Percentiles rank a stretch among this genome's conserved stretches.
Evolutionary conservation across 306 rosid genomes (phyloP).

Genomic region (Luffa aegyptiaca): DNA sequence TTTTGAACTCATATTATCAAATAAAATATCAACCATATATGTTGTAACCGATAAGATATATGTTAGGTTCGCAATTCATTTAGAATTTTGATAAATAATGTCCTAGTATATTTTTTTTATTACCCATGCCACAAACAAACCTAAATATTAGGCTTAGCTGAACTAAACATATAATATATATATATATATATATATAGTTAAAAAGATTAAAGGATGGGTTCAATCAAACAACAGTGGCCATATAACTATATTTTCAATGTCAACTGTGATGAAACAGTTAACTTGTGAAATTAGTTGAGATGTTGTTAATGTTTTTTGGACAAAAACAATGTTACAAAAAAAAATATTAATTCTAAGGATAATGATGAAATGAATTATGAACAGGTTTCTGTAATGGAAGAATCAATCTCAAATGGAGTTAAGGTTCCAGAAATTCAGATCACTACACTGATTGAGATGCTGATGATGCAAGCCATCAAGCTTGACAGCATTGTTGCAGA

Average conservation of each 20-base stretch:
- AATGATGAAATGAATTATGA: not conserved
- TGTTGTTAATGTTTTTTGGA: too few relatives aligned
- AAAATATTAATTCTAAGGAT: not conserved
- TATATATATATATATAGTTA: too few relatives aligned
- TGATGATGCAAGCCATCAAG: slow-evolving; percentile 80
- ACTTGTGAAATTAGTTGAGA: not conserved
- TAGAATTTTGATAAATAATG: too few relatives aligned
- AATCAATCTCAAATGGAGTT: slow-evolving; percentile 40
- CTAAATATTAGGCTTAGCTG: too few relatives aligned
- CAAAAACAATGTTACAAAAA: too few relatives aligned
- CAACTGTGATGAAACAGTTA: not conserved
- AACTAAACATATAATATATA: too few relatives aligned
- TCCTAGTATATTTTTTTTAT: too few relatives aligned
- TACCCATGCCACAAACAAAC: too few relatives aligned
- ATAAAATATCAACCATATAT: too few relatives aligned
- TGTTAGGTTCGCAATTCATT: too few relatives aligned
- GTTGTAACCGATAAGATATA: too few relatives aligned
- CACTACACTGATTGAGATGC: slow-evolving; percentile 67
- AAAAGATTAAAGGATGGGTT: not conserved
- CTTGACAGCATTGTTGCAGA: slow-evolving; percentile 54
- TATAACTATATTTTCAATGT: not conserved
- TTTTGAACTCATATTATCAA: too few relatives aligned
- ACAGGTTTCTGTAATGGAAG: slow-evolving; percentile 50
- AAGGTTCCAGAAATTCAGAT: slow-evolving; percentile 83
- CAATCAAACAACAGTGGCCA: not conserved